phyloP scores from a whole-genome alignment of 164 flowering plant species.

The Amborella trichopoda region DNA sequence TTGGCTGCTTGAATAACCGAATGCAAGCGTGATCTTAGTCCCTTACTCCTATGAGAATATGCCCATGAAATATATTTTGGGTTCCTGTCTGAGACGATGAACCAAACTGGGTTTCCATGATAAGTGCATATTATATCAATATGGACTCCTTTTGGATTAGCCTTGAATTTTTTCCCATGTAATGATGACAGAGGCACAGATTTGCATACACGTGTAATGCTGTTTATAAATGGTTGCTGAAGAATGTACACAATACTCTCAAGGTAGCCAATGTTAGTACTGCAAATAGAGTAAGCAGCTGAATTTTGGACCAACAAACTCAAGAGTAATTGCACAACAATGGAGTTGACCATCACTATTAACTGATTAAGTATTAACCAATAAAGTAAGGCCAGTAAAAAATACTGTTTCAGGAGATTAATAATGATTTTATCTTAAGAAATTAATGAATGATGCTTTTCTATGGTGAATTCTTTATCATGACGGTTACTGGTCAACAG shows the following conservation, averaged over 20 bases:
- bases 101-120: slow-evolving; percentile 59
- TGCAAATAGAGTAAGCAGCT: slow-evolving; percentile 28
- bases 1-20: slow-evolving; percentile 39
- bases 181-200: slow-evolving; percentile 23
- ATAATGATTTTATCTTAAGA: too few relatives aligned
- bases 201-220: slow-evolving; percentile 88
- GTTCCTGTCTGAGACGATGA: slow-evolving; percentile 79
- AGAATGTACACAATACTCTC: slow-evolving; percentile 64
- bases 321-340: too few relatives aligned
- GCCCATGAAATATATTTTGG: slow-evolving; percentile 62
- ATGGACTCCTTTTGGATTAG: slow-evolving; percentile 26
- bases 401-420: too few relatives aligned
- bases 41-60: slow-evolving; percentile 26
- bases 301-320: too few relatives aligned
- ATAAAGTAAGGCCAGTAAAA: too few relatives aligned
- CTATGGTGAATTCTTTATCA: too few relatives aligned
- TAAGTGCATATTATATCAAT: slow-evolving; percentile 71
- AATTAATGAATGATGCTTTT: too few relatives aligned
- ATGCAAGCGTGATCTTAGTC: slow-evolving; percentile 34
- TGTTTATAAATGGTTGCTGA: slow-evolving; percentile 46
- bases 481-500: too few relatives aligned
- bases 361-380: too few relatives aligned
- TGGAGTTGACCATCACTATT: too few relatives aligned
- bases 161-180: slow-evolving; percentile 3
- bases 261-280: slow-evolving; percentile 66